Base-by-base conservation (phyloP, 352 stramenopile species). In the Pythium pyrilobum region DNA sequence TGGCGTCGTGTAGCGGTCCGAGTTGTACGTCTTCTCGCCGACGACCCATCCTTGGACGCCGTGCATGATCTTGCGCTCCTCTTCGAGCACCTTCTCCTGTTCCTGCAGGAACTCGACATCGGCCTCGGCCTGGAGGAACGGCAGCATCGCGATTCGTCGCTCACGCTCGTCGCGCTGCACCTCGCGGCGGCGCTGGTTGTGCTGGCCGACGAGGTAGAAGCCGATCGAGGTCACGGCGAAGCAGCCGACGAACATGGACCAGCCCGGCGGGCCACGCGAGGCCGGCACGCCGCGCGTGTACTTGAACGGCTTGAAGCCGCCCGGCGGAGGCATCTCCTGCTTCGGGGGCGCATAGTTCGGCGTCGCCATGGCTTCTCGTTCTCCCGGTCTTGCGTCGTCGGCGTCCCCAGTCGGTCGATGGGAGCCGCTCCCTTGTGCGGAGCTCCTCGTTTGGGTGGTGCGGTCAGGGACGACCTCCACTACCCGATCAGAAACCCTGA, bases 11-110 rank as follows among this genome's bases (percentile, higher is more conserved):
- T 87, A 95, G 67, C 82, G 78, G 59, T 82, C 61, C 69, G 81
- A 89, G 75, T 96, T 81, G 72, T 97, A 98, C 38, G 87, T 77
- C 21, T 73, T 92, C 57, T 96, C 68, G 33, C 90, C 89, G 41
- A 84, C 84, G 49, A 81, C 71, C 92, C 92, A 98, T 44, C 90
- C 95, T 28, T 80, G 81, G 50, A 98, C 89, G 69, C 95, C 83
- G 71, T 97, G 96, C 96, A 99, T 98, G 64, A 97, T 86, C 65
- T 97, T 81, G 53, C 75, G 78, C 71, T 98, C 95, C 51, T 94
- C 85, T 16, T 87, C 82, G 51, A 97, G 80, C 49, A 95, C 78
- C 46, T 93, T 82, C 37, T 92, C 79, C 65, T 97, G 81, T 46
- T 93, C 66, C 58, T 87, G 67, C 31, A 96, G 64, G 63, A 88